A percentile compares a stretch with the other conserved stretches of the same genome.
Conservation (phyloP, 176 grass and related monocot species). For the Juncus inflexus region DNA sequence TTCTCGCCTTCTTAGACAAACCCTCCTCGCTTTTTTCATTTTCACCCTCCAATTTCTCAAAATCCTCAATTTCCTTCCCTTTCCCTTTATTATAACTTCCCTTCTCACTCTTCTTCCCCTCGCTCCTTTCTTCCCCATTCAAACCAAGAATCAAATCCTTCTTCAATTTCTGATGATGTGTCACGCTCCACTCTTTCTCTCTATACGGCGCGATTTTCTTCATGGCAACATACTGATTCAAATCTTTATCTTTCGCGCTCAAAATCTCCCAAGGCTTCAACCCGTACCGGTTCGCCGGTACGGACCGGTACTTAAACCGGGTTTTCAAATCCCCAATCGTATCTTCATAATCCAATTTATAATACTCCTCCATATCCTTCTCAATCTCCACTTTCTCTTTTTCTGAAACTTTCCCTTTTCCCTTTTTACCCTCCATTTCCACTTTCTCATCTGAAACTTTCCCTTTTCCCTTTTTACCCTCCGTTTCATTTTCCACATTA, state of each 20-base stretch:
- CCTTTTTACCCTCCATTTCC: constrained; percentile 26
- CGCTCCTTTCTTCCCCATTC: too few species aligned
- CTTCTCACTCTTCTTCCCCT: constrained; percentile 41
- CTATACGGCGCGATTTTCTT: constrained; percentile 88
- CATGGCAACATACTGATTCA: constrained; percentile 90
- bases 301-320: constrained; percentile 76
- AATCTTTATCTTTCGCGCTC: constrained; percentile 52
- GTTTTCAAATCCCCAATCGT: constrained; percentile 93
- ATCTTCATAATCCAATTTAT: constrained; percentile 88
- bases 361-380: constrained; percentile 94
- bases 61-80: constrained; percentile 36
- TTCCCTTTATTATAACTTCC: constrained; percentile 37
- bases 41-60: constrained; percentile 23
- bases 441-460: constrained; percentile 54
- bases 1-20: constrained; percentile 49
- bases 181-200: constrained; percentile 80
- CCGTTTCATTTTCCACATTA: constrained; percentile 16
- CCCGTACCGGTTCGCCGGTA: constrained; percentile 59
- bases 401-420: constrained; percentile 53
- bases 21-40: constrained; percentile 35
- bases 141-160: constrained; percentile 59
- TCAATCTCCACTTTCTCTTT: constrained; percentile 87
- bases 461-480: constrained; percentile 33
- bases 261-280: constrained; percentile 54
- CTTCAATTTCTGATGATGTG: constrained; percentile 55